Evolutionary conservation across 768 basidiomycete genomes (phyloP), one percentile per base, ranked within the genome.

Genomic region (Trametes elegans): DNA sequence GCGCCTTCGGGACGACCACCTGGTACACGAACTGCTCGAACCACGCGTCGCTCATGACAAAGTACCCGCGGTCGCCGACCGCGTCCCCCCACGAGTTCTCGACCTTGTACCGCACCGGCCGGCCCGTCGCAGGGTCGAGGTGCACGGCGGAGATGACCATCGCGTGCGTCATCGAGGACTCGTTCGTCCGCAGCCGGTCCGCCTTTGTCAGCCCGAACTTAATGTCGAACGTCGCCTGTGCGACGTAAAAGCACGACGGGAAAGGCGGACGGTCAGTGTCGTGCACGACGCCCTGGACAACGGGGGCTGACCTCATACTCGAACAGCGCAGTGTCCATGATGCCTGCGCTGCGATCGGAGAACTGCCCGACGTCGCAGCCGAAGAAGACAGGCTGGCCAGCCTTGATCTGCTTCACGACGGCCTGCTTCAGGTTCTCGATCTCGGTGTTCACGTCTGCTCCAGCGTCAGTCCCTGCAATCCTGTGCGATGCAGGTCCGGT

Each of bases 11-110:
- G 16, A 91, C 83, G 10, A 97, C 96, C 23, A 96, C 85, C 71
- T 98, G 96, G 73, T 93, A 98, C 26, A 96, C 91, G 67, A 83
- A 93, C 88, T 98, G 78, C 52, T 88, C 85, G 71, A 98, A 98
- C 95, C 96, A 98, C 38, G 74, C 75, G 61, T 91, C 89, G 44
- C 85, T 90, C 93, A 96, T 95, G 64, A 96, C 83, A 73, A 89
- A 92, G 72, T 84, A 95, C 6, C 95, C 95, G 62, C 93, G 85
- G 61, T 93, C 77, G 23, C 93, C 88, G 0, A 77, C 79, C 0
- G 73, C 73, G 24, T 85, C 83, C 14, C 91, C 90, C 96, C 96
- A 98, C 3, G 87, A 89, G 74, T 98, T 98, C 78, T 98, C 96
- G 18, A 98, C 91, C 72, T 93, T 92, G 80, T 93, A 98, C n/a